phyloP scores from a whole-genome alignment of 225 moss, liverwort and hornwort genomes.

The Marchantia polymorpha region DNA sequence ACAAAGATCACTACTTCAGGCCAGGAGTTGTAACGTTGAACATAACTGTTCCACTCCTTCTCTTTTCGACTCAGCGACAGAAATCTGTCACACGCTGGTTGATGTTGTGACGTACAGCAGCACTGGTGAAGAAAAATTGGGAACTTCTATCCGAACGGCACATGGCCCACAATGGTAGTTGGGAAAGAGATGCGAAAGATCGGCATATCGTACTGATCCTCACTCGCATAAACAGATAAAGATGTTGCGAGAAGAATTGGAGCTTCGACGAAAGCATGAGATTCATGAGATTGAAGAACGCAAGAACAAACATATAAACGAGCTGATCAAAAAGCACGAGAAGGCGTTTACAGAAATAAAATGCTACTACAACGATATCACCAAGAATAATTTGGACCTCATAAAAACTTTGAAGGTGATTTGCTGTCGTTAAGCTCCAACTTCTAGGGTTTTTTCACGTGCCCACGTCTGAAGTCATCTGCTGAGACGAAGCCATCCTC shows the following conservation, averaged over 20 bases:
- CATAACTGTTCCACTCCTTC: too few species aligned
- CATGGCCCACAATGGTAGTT: too few species aligned
- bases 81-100: too few species aligned
- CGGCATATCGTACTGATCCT: background rate
- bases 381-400: slow-evolving; percentile 85
- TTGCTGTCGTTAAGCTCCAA: background rate
- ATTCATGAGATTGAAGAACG: slow-evolving; percentile 86
- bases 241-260: slow-evolving; percentile 65
- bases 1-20: too few species aligned
- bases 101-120: too few species aligned
- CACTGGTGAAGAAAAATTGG: too few species aligned
- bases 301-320: slow-evolving; percentile 75
- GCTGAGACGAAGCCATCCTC: background rate
- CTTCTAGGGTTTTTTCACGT: background rate
- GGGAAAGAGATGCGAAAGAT: too few species aligned
- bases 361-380: slow-evolving; percentile 95
- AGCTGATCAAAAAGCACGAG: slow-evolving; percentile 83
- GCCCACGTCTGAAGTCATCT: background rate
- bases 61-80: too few species aligned
- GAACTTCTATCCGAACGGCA: too few species aligned
- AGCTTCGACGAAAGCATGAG: slow-evolving; percentile 72
- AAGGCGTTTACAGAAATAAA: slow-evolving; percentile 95
- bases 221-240: slow-evolving; percentile 46
- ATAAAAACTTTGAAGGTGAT: slow-evolving; percentile 82
- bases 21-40: too few species aligned